phyloP scores from a whole-genome alignment of 768 basidiomycete species.

The Kwoniella dendrophila region DNA sequence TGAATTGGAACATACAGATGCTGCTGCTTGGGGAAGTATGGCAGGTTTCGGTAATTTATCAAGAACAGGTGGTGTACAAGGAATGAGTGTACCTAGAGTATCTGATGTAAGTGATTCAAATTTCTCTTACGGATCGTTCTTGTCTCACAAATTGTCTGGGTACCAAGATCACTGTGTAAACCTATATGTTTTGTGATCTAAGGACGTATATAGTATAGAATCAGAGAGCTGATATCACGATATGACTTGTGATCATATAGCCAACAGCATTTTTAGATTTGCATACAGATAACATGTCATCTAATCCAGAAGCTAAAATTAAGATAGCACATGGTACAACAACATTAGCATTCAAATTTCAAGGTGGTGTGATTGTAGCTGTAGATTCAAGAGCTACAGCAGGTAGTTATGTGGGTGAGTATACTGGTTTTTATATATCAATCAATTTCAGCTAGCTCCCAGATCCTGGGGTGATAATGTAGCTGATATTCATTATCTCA shows the following conservation, averaged over 20 bases:
- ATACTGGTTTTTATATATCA: neutral
- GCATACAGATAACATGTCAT: conserved; percentile 90
- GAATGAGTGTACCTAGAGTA: conserved; percentile 51
- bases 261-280: conserved; percentile 85
- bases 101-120: conserved; percentile 44
- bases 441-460: neutral
- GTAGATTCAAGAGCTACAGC: conserved; percentile 98
- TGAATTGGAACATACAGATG: conserved; percentile 22
- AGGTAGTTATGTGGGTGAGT: conserved; percentile 90
- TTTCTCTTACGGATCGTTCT: neutral
- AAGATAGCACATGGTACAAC: conserved; percentile 99
- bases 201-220: neutral
- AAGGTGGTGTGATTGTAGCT: conserved; percentile 97
- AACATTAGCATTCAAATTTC: conserved; percentile 92
- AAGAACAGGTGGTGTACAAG: conserved; percentile 41
- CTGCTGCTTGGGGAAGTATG: conserved; percentile 40
- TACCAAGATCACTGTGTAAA: neutral
- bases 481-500: neutral
- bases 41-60: conserved; percentile 49
- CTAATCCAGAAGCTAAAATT: conserved; percentile 87
- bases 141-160: no score
- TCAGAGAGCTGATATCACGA: neutral
- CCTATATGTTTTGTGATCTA: neutral
- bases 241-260: conserved; percentile 60
- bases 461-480: neutral